A percentile compares a stretch with the other conserved stretches of the same genome.
These are phyloP conservation scores for Endoconidiophora laricicola DNA, from an alignment of 2,329 filamentous ascomycete genomes.

Conservation along the genomic window DNA sequence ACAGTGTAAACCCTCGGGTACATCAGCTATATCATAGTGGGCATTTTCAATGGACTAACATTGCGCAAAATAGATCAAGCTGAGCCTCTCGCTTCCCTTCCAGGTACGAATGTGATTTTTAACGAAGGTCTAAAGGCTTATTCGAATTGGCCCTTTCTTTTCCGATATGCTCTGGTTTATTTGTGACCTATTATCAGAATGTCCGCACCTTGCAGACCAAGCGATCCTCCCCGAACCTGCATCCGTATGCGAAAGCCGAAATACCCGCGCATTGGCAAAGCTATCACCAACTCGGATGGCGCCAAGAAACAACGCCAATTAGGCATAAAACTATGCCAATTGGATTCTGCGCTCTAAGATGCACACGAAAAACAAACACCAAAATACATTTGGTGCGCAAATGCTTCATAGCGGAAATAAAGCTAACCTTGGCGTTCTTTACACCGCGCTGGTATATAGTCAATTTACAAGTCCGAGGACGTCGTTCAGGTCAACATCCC, in stretches of 20 bases:
- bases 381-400: neutral
- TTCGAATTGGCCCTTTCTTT: neutral
- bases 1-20: too few relatives aligned
- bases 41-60: neutral
- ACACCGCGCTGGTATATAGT: conserved; percentile 27
- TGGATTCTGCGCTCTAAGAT: neutral
- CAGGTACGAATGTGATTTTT: conserved; percentile 51
- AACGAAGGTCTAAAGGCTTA: neutral
- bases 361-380: neutral
- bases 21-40: too few relatives aligned
- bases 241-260: neutral
- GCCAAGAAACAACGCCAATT: conserved; percentile 1
- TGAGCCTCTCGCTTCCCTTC: conserved; percentile 93
- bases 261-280: neutral
- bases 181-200: neutral
- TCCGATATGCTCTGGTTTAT: neutral
- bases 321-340: neutral
- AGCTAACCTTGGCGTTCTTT: neutral
- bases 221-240: neutral
- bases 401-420: conserved; percentile 7
- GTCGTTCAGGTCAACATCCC: conserved; percentile 96
- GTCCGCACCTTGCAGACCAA: neutral
- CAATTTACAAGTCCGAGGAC: conserved; percentile 51
- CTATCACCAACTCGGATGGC: conserved; percentile 2
- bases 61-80: conserved; percentile 53